A percentile compares a stretch with the other conserved stretches of the same genome.
These are phyloP conservation scores for Puya raimondii DNA, from an alignment of 176 grass and related monocot species.

Conservation along the genomic window DNA sequence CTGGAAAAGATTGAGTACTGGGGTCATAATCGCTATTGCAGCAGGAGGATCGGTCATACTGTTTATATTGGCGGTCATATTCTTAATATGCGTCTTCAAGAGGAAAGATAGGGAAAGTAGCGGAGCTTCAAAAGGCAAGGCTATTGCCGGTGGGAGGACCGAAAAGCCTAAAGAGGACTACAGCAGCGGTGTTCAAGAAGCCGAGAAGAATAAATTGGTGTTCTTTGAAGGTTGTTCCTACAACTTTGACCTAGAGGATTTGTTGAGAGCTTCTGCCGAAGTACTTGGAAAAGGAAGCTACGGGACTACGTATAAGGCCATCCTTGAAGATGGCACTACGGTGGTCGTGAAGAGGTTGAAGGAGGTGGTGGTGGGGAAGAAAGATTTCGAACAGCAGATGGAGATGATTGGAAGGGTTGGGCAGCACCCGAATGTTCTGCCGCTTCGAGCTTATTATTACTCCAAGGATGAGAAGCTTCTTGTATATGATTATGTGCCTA, in stretches of 20 bases:
- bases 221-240: conserved; percentile 85
- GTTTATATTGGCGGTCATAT: conserved; percentile 48
- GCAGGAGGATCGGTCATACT: conserved; percentile 47
- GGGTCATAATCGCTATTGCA: conserved; percentile 53
- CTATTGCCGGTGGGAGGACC: conserved; percentile 39
- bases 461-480: conserved; percentile 98
- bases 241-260: conserved; percentile 96
- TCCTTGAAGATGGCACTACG: conserved; percentile 90
- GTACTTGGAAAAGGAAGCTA: conserved; percentile 91
- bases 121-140: conserved; percentile 62
- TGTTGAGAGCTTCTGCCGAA: conserved; percentile 90
- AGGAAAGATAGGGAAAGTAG: conserved; percentile 33
- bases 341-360: conserved; percentile 96
- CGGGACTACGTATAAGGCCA: conserved; percentile 94
- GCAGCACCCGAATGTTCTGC: conserved; percentile 68
- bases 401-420: conserved; percentile 77
- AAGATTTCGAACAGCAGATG: conserved; percentile 93
- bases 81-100: conserved; percentile 72
- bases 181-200: conserved; percentile 87
- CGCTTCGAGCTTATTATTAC: conserved; percentile 92
- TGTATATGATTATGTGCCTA: conserved; percentile 74
- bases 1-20: conserved; percentile 62
- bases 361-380: conserved; percentile 77
- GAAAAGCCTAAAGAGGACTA: conserved; percentile 82
- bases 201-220: conserved; percentile 85